Evolutionary conservation across 2,329 filamentous ascomycete species (phyloP), one percentile per base, ranked within the genome.

Genomic region (Fragosphaeria purpurea): DNA sequence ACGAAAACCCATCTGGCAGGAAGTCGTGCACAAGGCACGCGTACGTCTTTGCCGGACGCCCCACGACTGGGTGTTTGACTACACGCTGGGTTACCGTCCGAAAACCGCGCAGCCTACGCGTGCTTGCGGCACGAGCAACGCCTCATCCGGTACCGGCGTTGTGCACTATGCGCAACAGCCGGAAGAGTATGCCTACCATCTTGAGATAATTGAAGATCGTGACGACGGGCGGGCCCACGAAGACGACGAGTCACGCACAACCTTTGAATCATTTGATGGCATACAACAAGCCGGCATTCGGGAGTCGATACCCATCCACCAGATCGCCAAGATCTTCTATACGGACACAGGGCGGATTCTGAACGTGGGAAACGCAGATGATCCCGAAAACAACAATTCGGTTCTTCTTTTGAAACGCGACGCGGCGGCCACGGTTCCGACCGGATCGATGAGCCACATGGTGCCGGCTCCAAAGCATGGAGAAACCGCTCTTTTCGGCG

Each of bases 11-110:
- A 85, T 90, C 1, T 97, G 93, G 93, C 93, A 97, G 63, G 91
- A 98, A 64, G 89, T 95, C 41, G 83, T 96, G 54, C 90, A 97
- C 70, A 98, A 97, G 65, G 87, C 89, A 13, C 80, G 83, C 40
- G 81, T 96, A 10, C 88, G 89, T 52, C 72, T 98, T 9, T 77
- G 85, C 59, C 77, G 90, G 45, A 78, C 86, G 1, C 85, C 82
- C 0, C 67, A 84, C 35, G 71, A 60, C 52, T 68, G 63, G 59
- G 64, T 76, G 0, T 76, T 79, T 54, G 66, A 74, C 53, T 59
- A 65, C 30, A 35, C 54, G 7, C 50, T 50, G 7, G 66, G 67
- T 5, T 68, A 67, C 47, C 52, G 54, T n/a, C 59, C 63, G 2
- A 31, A 5, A 3, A 7, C 32, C 11, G 76, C 51, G 52, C 22